These are phyloP conservation scores for Colletotrichum navitas DNA, from an alignment of 2,329 filamentous ascomycete genomes.

Conservation along the genomic window DNA sequence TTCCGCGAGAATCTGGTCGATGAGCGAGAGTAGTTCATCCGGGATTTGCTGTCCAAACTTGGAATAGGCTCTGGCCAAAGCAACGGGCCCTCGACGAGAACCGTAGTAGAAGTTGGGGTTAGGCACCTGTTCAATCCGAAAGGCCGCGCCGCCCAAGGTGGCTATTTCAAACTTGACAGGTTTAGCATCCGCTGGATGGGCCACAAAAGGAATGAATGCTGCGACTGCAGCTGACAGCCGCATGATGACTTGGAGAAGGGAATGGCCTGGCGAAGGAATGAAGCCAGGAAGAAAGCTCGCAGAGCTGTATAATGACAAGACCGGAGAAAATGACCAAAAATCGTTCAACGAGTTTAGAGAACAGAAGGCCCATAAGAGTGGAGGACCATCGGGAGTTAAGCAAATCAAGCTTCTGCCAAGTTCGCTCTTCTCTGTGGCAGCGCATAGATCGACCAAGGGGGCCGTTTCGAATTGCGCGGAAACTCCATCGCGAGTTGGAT, in stretches of 20 bases:
- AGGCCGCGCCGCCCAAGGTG: conserved; percentile 55
- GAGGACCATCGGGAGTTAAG: conserved; percentile 34
- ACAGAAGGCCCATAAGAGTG: background rate
- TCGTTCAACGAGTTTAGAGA: background rate
- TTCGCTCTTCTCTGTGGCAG: conserved; percentile 23
- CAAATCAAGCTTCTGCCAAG: conserved; percentile 42
- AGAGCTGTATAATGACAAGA: conserved; percentile 21
- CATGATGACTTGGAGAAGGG: conserved; percentile 47
- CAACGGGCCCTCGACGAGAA: conserved; percentile 54
- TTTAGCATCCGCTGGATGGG: conserved; percentile 48
- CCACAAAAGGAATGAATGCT: conserved; percentile 44
- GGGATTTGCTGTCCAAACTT: conserved; percentile 55
- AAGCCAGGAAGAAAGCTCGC: conserved; percentile 37
- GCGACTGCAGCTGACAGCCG: conserved; percentile 52
- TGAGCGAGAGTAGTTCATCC: conserved; percentile 49
- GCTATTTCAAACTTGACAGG: conserved; percentile 49
- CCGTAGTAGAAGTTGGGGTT: conserved; percentile 52
- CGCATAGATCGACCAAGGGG: conserved; percentile 32
- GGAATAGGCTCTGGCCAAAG: conserved; percentile 55
- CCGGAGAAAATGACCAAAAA: background rate
- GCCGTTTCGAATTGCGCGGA: conserved; percentile 33
- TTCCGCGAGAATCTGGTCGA: conserved; percentile 52
- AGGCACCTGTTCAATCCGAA: conserved; percentile 55
- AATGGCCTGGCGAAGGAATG: conserved; percentile 42
- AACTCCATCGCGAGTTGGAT: conserved; percentile 17